Conservation (phyloP, 805 yeast species). For the Kuraishia piskuri region DNA sequence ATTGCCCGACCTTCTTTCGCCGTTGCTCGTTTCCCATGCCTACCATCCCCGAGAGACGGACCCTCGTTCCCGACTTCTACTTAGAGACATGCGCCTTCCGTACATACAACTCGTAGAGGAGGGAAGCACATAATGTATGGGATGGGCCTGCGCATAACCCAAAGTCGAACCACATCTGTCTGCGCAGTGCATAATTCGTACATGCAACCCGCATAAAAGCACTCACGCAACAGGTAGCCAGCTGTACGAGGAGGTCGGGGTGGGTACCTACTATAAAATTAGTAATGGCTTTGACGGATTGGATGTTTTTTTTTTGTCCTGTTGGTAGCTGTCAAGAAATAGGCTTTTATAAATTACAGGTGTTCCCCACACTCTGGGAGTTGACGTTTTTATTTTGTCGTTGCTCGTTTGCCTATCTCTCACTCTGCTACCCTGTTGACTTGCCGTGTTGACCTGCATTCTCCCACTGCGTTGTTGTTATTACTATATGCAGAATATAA, state of each 20-base stretch:
- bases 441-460: background rate
- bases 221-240: background rate
- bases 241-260: background rate
- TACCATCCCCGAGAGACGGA: background rate
- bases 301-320: background rate
- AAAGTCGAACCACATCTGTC: background rate
- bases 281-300: background rate
- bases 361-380: background rate
- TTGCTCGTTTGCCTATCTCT: background rate
- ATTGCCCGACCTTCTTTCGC: background rate
- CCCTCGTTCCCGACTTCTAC: background rate
- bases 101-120: too few species aligned
- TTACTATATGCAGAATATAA: background rate
- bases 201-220: background rate
- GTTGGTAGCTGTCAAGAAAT: too few species aligned
- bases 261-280: background rate
- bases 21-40: background rate
- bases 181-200: background rate
- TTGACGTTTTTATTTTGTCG: background rate
- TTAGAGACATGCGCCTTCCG: background rate
- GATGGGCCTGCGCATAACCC: background rate
- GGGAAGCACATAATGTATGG: background rate
- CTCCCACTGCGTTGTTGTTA: background rate
- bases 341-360: too few species aligned
- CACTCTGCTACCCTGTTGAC: background rate